Base-by-base conservation (phyloP, 371 early-diverging fungal genomes). In the Mucor mucedo region DNA sequence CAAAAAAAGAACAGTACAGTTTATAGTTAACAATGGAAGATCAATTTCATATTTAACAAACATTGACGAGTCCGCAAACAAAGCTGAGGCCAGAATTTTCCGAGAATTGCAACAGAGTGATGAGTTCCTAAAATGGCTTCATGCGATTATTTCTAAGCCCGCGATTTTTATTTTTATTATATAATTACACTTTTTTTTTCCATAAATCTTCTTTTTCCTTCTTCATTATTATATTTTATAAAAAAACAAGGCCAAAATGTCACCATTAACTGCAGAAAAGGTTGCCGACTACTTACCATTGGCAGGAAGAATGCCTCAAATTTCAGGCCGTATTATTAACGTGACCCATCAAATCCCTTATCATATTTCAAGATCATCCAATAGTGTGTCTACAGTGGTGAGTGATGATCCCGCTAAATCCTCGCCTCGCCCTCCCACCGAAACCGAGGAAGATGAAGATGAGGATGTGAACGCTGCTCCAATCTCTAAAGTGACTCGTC, bases 271-370 rank as follows among this genome's bases (percentile, higher is more conserved):
- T 14, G 76, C 82, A 28, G 79, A 79, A 67, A 79, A 73, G 39
- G 82, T 82, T 0, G 79, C 79, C 35, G 58, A 71, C 27, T 77
- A 71, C 44, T 62, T 82, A 30, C 82, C 82, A 35, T 62, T 75
- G 33, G 60, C 76, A 11, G 77, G 77, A 5, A 72, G 70, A 45
- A 58, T 68, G 60, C 76, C 79, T 28, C 50, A 70, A 30, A 73
- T 79, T 35, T 68, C 69, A 35, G 78, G 78, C 2, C 75, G 85
- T 29, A 82, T 87, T 53, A 87, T 87, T 70, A 84, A 83, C 55
- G 85, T 87, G 35, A 87, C 84, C 8, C 87, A 87, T 62, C 82
- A 85, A 64, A 87, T 85, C 39, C 87, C 87, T 1, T 87, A 78
- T 61, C 70, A 79, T 35, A 82, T 84, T 47, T 70, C 76, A 11